Evolutionary conservation across 805 yeast genomes (phyloP).

Genomic region (Starmera amethionina): DNA sequence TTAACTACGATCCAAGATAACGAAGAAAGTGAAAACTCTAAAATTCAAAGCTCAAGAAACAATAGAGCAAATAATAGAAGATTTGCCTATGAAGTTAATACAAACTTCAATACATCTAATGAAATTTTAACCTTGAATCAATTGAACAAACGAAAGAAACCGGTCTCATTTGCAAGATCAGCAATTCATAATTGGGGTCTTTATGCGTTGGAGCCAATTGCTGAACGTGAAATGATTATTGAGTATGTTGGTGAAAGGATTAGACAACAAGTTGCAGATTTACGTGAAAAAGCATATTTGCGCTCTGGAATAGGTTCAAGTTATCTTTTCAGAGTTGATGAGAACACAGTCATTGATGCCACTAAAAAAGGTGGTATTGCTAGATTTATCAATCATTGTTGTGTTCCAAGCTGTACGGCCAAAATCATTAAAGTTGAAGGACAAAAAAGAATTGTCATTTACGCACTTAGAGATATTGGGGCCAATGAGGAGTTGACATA

Average conservation of each 20-base stretch:
- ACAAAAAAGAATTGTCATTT: conserved; percentile 85
- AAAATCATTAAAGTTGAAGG: conserved; percentile 94
- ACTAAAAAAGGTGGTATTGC: conserved; percentile 97
- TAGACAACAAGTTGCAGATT: conserved; percentile 89
- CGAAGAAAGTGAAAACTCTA: conserved; percentile 35
- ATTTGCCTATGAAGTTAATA: conserved; percentile 81
- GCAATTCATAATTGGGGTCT: conserved; percentile 98
- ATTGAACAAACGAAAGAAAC: conserved; percentile 80
- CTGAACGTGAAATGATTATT: conserved; percentile 94
- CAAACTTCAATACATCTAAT: conserved; percentile 73
- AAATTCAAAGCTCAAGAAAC: conserved; percentile 64
- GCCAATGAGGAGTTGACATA: conserved; percentile 91
- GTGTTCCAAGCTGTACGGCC: conserved; percentile 96
- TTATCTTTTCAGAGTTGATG: conserved; percentile 86
- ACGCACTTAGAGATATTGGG: conserved; percentile 79
- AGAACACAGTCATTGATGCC: conserved; percentile 92
- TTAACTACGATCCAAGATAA: conserved; percentile 63
- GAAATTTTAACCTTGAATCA: conserved; percentile 80
- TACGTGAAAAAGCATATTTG: conserved; percentile 76
- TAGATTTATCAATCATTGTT: conserved; percentile 92
- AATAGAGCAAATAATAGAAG: conserved; percentile 83
- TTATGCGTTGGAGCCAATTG: conserved; percentile 90
- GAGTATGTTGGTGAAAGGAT: conserved; percentile 96
- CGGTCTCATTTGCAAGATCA: conserved; percentile 93
- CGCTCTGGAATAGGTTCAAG: conserved; percentile 93